Base-by-base conservation (phyloP, 139 green algal genomes). In the Chlorella sp. region DNA sequence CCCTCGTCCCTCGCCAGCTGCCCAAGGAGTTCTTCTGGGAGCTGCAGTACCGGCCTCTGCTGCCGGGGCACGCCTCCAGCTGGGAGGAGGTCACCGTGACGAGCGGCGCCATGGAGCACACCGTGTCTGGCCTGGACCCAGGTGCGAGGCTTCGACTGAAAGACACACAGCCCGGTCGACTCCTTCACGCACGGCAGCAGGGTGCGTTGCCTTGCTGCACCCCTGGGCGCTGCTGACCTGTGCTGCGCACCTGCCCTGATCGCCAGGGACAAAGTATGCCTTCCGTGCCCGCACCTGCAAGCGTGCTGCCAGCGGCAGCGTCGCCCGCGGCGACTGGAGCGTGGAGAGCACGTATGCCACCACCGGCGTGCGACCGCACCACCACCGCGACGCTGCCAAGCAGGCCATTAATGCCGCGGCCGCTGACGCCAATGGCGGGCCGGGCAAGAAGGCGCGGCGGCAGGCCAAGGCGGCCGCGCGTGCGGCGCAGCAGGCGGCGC, bases 11-110 rank as follows among this genome's bases (percentile, higher is more conserved):
- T 29, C 5, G 8, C 46, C 72, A 71, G 72, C 59, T 71, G 35
- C 59, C 59, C 25, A 33, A 51, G n/a, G 33, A 31, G 31, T 78
- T 63, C 61, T 71, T 65, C 61, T 78, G 72, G 72, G 60, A 78
- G 72, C 45, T 78, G 60, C 72, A 78, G 72, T 71, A 78, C 72
- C 60, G 72, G 17, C 43, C 72, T 12, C n/a, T 71, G 33, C 2
- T 68, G 19, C 45, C 42, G 9, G 36, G 48, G 45, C 60, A 64
- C 45, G 60, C 45, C 40, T 43, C 27, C 25, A 31, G 33, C 43
- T 78, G 72, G 72, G 21, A 71, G 38, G 35, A 58, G 60, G 1
- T 64, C 33, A 23, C 59, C 46, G 61, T 71, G 35, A 27, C 19
- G 8, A 55, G 15, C 29, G 71, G 58, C 6, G 56, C 21, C 12